Conservation (phyloP, 73 alveolate genomes). For the Blepharisma japonicum region DNA sequence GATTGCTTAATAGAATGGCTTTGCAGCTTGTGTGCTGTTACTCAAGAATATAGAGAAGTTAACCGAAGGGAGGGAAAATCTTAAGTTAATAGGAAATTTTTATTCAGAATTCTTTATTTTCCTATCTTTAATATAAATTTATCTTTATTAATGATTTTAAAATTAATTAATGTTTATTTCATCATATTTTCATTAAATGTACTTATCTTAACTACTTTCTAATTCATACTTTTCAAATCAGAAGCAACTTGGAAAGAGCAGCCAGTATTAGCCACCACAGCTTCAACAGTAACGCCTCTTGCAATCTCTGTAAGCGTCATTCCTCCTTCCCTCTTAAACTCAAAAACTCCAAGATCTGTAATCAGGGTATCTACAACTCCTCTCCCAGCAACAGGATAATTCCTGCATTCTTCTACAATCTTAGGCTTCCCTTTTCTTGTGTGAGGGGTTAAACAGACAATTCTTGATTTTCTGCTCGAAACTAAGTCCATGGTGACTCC, state of each 20-base stretch:
- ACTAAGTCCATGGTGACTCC: constrained; percentile 87
- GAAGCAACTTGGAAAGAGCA: constrained; percentile 42
- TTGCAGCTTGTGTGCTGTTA: neutral
- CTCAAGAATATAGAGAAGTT: constrained; percentile 27
- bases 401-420: constrained; percentile 34
- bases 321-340: constrained; percentile 36
- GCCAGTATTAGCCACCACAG: constrained; percentile 38
- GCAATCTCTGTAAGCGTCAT: constrained; percentile 45
- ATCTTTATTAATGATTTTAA: too few species aligned
- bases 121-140: too few species aligned
- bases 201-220: neutral
- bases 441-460: constrained; percentile 58
- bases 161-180: too few species aligned
- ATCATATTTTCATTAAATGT: constrained; percentile 25
- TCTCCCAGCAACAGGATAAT: constrained; percentile 64
- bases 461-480: constrained; percentile 47
- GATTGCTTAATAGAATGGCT: neutral
- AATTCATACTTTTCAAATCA: constrained; percentile 10
- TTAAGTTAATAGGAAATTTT: too few species aligned
- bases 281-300: constrained; percentile 38
- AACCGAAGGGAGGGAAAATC: neutral
- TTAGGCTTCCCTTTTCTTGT: constrained; percentile 50
- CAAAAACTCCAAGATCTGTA: constrained; percentile 75
- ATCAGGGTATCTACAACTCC: constrained; percentile 53
- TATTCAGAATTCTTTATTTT: too few species aligned